A percentile compares a stretch with the other conserved stretches of the same genome.
Conservation (phyloP, 768 basidiomycete species). For the Trametes cubensis region DNA sequence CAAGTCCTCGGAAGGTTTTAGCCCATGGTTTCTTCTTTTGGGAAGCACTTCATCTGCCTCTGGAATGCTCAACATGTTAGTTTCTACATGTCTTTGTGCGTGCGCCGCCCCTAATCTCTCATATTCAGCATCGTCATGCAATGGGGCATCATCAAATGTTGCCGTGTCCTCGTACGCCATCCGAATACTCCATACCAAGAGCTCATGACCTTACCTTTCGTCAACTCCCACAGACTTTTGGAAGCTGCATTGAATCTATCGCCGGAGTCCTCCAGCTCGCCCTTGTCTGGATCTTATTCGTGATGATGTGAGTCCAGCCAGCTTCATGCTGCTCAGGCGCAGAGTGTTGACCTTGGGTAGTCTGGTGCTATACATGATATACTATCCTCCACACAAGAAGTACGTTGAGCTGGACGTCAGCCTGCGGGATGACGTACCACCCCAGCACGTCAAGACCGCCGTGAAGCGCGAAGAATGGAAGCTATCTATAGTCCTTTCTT, state of each 20-base stretch:
- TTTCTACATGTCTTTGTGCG: conserved; percentile 20
- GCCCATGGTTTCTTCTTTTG: conserved; percentile 87
- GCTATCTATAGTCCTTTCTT: conserved; percentile 73
- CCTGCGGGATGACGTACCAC: conserved; percentile 44
- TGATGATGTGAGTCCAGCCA: conserved; percentile 67
- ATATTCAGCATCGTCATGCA: conserved; percentile 74
- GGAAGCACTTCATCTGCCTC: conserved; percentile 85
- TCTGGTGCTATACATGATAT: conserved; percentile 87
- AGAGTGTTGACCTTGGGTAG: conserved; percentile 43
- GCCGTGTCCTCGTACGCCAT: conserved; percentile 67
- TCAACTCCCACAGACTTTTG: conserved; percentile 49
- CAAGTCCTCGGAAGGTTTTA: conserved; percentile 85
- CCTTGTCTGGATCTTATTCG: conserved; percentile 85
- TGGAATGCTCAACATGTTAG: conserved; percentile 83
- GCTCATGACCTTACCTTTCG: background rate
- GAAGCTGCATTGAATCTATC: conserved; percentile 75
- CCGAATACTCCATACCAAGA: background rate
- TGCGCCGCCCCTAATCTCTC: background rate
- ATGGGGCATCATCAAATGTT: conserved; percentile 82
- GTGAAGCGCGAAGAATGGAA: conserved; percentile 72
- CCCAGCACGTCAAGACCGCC: conserved; percentile 48
- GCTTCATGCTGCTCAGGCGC: background rate
- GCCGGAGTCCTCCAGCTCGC: conserved; percentile 84
- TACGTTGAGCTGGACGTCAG: conserved; percentile 52
- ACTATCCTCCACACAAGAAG: conserved; percentile 87